These are phyloP conservation scores for Sporothrix phasma DNA, from an alignment of 2,329 filamentous ascomycete genomes.

Conservation along the genomic window DNA sequence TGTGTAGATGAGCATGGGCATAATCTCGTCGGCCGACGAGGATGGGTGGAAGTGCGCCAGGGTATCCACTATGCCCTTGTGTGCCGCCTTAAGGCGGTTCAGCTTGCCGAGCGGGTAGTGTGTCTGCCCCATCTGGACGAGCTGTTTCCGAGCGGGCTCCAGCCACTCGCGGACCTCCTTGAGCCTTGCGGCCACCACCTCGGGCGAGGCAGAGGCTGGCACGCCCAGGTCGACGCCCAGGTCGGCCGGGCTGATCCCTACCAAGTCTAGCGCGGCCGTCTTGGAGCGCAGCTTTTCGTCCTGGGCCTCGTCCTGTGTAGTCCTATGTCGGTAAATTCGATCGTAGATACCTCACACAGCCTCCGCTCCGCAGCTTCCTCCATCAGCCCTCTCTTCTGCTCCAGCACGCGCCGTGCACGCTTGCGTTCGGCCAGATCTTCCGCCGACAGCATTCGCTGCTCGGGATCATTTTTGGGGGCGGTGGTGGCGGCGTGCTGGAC, in stretches of 20 bases:
- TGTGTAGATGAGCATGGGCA: conserved; percentile 93
- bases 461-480: conserved; percentile 31
- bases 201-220: conserved; percentile 39
- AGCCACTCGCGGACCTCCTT: conserved; percentile 65
- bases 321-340: conserved; percentile 83
- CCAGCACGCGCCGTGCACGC: conserved; percentile 65
- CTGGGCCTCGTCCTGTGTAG: conserved; percentile 84
- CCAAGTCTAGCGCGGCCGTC: conserved; percentile 79
- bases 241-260: conserved; percentile 81
- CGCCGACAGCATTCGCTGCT: conserved; percentile 82
- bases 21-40: conserved; percentile 92
- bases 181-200: conserved; percentile 48
- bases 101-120: conserved; percentile 86
- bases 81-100: conserved; percentile 74
- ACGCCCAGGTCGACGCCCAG: conserved; percentile 66
- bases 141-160: conserved; percentile 56
- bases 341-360: conserved; percentile 76
- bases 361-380: conserved; percentile 88
- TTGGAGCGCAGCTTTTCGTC: conserved; percentile 93
- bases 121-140: conserved; percentile 76
- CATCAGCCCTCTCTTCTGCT: conserved; percentile 63
- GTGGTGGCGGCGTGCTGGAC: conserved; percentile 29
- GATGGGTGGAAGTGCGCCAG: conserved; percentile 57
- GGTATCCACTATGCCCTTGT: conserved; percentile 91
- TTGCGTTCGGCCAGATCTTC: conserved; percentile 75